Conservation (phyloP, 2,329 filamentous ascomycete genomes). For the Stachybotrys chartarum region DNA sequence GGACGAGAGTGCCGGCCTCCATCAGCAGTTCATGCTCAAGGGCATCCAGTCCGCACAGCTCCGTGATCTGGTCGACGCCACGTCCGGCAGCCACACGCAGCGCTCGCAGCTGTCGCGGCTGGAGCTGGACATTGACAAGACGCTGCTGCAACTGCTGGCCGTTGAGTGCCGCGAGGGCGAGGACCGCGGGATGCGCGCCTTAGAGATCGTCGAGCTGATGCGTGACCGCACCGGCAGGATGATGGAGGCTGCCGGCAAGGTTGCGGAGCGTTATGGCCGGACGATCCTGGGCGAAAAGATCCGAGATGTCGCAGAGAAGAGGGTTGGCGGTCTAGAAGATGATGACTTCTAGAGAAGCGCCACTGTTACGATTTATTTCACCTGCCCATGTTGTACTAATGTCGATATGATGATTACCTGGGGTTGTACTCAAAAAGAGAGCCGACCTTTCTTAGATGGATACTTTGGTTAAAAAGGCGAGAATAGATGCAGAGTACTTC, state of each 20-base stretch:
- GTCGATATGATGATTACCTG: neutral
- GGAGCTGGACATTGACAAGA: conserved; percentile 84
- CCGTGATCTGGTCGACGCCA: conserved; percentile 64
- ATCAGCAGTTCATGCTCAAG: conserved; percentile 75
- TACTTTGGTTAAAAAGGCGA: too few species aligned
- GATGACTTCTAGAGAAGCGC: conserved; percentile 30
- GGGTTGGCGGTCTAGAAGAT: conserved; percentile 53
- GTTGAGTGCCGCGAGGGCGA: conserved; percentile 88
- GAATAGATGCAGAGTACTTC: too few species aligned
- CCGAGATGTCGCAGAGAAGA: conserved; percentile 69
- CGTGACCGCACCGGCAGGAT: conserved; percentile 78
- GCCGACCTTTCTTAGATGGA: too few species aligned
- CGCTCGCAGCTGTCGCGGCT: conserved; percentile 60
- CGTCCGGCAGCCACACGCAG: conserved; percentile 50
- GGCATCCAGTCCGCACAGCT: conserved; percentile 67
- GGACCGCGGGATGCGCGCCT: conserved; percentile 86
- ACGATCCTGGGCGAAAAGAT: conserved; percentile 86
- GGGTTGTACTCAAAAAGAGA: neutral
- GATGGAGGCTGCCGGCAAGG: conserved; percentile 83
- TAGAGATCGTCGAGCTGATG: conserved; percentile 86
- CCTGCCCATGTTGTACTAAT: neutral
- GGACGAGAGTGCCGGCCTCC: conserved; percentile 55
- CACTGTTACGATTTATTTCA: neutral
- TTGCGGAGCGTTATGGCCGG: conserved; percentile 78
- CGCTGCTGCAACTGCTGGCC: conserved; percentile 79